Evolutionary conservation across 352 stramenopile genomes (phyloP).

Genomic region (Thraustochytrium sp.): DNA sequence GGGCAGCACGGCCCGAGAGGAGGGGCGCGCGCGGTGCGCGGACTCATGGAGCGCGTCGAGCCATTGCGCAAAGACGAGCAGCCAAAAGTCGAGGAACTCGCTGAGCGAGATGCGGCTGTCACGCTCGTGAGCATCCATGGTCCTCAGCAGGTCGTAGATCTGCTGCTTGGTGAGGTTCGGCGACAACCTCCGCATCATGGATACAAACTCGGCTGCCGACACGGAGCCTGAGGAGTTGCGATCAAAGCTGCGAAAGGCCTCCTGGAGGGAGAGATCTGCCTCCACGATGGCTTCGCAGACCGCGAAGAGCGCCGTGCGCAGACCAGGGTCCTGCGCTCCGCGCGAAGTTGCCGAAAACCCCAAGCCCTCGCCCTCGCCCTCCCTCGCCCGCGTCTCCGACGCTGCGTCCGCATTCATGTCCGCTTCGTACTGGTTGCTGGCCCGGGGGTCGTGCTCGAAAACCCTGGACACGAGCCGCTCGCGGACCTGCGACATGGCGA

Average conservation of each 20-base stretch:
- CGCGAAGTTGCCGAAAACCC: background rate
- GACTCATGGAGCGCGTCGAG: background rate
- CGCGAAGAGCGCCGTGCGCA: background rate
- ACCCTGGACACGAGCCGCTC: background rate
- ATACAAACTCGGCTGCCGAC: slow-evolving; percentile 10
- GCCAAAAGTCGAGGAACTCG: slow-evolving; percentile 34
- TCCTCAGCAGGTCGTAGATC: background rate
- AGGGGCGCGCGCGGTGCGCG: background rate
- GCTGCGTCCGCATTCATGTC: too few relatives aligned
- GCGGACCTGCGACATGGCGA: slow-evolving; percentile 14
- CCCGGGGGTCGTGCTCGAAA: too few relatives aligned
- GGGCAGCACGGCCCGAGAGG: background rate
- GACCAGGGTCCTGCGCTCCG: background rate
- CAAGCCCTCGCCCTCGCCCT: background rate
- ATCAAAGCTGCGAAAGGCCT: slow-evolving; percentile 5
- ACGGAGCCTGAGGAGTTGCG: background rate
- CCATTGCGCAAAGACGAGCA: slow-evolving; percentile 18
- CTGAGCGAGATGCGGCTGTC: background rate
- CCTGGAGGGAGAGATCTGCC: background rate
- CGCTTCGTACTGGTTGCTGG: too few relatives aligned
- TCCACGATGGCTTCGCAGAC: slow-evolving; percentile 26
- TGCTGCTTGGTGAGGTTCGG: background rate
- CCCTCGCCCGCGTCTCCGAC: too few relatives aligned
- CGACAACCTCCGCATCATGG: background rate
- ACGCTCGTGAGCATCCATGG: slow-evolving; percentile 13